Evolutionary conservation across 2,329 filamentous ascomycete genomes (phyloP).

Genomic region (Penicillium sp.): DNA sequence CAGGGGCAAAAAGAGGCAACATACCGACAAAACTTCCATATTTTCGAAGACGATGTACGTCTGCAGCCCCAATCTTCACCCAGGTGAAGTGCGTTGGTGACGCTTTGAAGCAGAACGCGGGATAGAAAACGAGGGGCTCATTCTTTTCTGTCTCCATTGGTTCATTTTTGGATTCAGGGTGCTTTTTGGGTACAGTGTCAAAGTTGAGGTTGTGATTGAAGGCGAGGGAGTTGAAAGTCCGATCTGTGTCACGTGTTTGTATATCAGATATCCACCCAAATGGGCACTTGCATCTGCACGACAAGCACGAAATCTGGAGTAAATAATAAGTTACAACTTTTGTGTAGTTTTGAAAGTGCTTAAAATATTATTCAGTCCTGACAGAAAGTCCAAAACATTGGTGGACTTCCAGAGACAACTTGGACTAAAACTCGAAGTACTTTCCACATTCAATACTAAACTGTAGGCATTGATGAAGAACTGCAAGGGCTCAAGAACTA

Average conservation of each 20-base stretch:
- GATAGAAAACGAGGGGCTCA: slow-evolving; percentile 50
- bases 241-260: slow-evolving; percentile 4
- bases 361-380: too few relatives aligned
- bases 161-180: slow-evolving; percentile 24
- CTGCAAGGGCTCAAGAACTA: background rate
- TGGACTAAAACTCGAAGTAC: background rate
- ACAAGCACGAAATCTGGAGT: background rate
- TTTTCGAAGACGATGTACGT: slow-evolving; percentile 55
- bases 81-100: slow-evolving; percentile 64
- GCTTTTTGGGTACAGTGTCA: background rate
- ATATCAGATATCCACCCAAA: background rate
- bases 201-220: background rate
- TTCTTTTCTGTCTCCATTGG: slow-evolving; percentile 27
- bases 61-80: slow-evolving; percentile 61
- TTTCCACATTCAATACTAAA: background rate
- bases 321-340: too few relatives aligned
- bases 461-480: background rate
- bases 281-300: background rate
- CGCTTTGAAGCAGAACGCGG: slow-evolving; percentile 59
- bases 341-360: too few relatives aligned
- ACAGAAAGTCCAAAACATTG: too few relatives aligned
- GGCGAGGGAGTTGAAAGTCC: background rate
- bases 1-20: slow-evolving; percentile 5
- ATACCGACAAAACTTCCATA: slow-evolving; percentile 55
- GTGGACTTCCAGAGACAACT: too few relatives aligned